Conservation (phyloP, 305 asterid species). For the Solanum hybrid region DNA sequence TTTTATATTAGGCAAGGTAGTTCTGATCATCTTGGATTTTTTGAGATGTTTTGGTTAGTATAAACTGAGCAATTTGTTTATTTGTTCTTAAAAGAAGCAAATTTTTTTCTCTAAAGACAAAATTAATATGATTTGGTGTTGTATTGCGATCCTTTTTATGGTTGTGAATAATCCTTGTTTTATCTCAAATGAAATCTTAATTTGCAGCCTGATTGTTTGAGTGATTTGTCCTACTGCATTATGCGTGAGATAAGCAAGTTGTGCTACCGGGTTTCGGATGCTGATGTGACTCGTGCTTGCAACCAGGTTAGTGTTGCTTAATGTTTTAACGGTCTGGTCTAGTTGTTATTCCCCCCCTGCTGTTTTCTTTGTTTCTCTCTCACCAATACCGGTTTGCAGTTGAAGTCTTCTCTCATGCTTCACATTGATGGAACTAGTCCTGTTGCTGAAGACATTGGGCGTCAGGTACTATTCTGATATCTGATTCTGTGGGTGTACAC, state of each 20-base stretch:
- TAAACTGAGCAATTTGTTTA: background rate
- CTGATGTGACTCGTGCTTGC: conserved; percentile 81
- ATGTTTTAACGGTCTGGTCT: background rate
- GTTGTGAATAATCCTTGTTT: background rate
- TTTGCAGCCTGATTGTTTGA: conserved; percentile 82
- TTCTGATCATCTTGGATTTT: background rate
- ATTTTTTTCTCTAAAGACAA: background rate
- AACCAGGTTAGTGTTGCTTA: conserved; percentile 52
- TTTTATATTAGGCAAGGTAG: background rate
- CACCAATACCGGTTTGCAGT: conserved; percentile 29
- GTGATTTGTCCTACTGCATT: conserved; percentile 73
- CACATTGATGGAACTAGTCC: conserved; percentile 95
- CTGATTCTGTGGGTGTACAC: background rate
- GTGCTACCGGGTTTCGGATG: conserved; percentile 73
- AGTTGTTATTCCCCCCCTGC: background rate
- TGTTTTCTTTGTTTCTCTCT: conserved; percentile 3
- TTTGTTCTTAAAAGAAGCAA: background rate
- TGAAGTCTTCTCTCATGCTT: conserved; percentile 83
- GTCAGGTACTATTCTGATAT: conserved; percentile 49
- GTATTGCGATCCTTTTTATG: background rate
- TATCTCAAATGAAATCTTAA: background rate
- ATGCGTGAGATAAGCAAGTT: conserved; percentile 70
- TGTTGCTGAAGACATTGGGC: conserved; percentile 92
- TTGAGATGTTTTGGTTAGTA: background rate
- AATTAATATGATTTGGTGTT: background rate